Percentiles rank a stretch among this genome's conserved stretches.
These are phyloP conservation scores for Microbotryum intermedium DNA, from an alignment of 1,284 basidiomycete species.

Conservation along the genomic window DNA sequence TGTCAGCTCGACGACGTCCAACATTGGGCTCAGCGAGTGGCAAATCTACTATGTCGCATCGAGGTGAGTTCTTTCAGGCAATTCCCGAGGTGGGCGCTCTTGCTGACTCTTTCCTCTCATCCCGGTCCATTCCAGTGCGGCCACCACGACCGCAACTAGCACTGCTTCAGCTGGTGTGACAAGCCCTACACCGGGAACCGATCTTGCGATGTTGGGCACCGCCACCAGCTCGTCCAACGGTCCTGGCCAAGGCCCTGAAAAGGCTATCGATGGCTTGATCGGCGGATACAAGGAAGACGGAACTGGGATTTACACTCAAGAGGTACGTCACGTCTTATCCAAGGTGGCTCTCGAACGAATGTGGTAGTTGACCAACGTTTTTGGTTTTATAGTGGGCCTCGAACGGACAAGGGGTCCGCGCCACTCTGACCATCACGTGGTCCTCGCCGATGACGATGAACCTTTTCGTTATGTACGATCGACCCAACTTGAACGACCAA, in stretches of 20 bases:
- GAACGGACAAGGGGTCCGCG: slow-evolving; percentile 1
- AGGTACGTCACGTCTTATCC: neutral
- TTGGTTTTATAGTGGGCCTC: slow-evolving; percentile 14
- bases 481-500: slow-evolving; percentile 20
- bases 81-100: too few relatives aligned
- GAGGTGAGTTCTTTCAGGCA: too few relatives aligned
- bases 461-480: slow-evolving; percentile 16
- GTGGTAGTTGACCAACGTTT: neutral
- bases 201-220: slow-evolving; percentile 9
- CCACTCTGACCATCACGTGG: slow-evolving; percentile 13
- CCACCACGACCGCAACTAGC: neutral
- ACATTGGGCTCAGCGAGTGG: slow-evolving; percentile 28
- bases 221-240: slow-evolving; percentile 12
- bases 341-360: too few relatives aligned
- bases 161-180: slow-evolving; percentile 1
- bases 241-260: slow-evolving; percentile 5
- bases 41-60: slow-evolving; percentile 7
- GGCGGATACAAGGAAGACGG: slow-evolving; percentile 12
- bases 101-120: too few relatives aligned
- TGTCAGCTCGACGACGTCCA: slow-evolving; percentile 1
- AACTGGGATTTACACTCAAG: neutral
- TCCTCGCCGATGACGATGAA: slow-evolving; percentile 10
- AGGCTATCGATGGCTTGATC: slow-evolving; percentile 15
- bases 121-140: too few relatives aligned
- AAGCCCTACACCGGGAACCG: slow-evolving; percentile 1